Evolutionary conservation across 352 stramenopile genomes (phyloP), one percentile per base, ranked within the genome.

Genomic region (Thalassiosira hispida): DNA sequence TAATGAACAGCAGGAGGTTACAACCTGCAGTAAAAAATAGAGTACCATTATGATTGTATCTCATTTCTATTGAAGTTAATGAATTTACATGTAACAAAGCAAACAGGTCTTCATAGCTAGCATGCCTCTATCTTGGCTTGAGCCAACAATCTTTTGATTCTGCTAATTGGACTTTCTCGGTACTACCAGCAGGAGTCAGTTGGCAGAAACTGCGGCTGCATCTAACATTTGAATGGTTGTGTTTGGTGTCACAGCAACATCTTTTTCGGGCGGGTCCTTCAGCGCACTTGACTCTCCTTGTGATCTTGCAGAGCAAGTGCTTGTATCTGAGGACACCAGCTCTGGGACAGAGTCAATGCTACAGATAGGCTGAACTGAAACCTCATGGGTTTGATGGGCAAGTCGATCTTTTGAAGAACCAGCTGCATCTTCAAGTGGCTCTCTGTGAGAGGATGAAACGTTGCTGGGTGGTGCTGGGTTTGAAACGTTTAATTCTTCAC

Each of bases 311-410:
- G 16, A 40, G 20, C n/a, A 31, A 25, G 12, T 66, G 18, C 18
- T 40, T 20, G 57, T 12, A 53, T 78, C 73, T 12, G 74, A 83
- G 38, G 61, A 70, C 22, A 83, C 38, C 29, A 78, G 22, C 9
- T 53, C 16, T 67, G 74, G 65, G 11, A 74, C 52, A 53, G 57
- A 62, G 27, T 73, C 62, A 59, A 73, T 23, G 53, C 20, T 22
- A 23, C 52, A 78, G 40, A 83, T 77, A 29, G 74, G 74, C 20
- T 64, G 47, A 0, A 73, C 52, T 27, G 74, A 25, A 35, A 83
- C 74, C 49, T 78, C 55, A 23, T 67, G 74, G 8, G 52, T 71
- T 64, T 72, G 38, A 25, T 83, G 74, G 44, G 49, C 23, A 3
- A 60, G 8, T 38, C 62, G 55, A 53, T 83, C 74, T 22, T 57